A percentile compares a stretch with the other conserved stretches of the same genome.
Conservation (phyloP, 148 eudicot species). For the Chenopodium berlandieri region DNA sequence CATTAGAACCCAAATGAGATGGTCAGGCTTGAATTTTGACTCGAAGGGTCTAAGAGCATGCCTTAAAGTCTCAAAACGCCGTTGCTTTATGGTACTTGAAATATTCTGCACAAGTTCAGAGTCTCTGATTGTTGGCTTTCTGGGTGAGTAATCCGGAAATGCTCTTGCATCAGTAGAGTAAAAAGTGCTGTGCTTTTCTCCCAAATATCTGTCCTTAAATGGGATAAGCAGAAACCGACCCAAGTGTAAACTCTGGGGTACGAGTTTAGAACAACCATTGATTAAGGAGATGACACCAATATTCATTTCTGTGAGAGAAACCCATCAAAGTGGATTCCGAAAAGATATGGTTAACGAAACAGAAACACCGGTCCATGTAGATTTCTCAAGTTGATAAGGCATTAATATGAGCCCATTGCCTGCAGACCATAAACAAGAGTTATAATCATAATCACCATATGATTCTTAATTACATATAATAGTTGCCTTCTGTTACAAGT, state of each 20-base stretch:
- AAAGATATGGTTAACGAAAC: constrained; percentile 9
- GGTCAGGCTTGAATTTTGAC: constrained; percentile 53
- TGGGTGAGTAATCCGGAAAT: constrained; percentile 78
- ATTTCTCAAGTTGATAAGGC: constrained; percentile 22
- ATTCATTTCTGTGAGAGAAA: constrained; percentile 48
- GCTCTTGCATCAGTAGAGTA: constrained; percentile 48
- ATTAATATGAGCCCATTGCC: constrained; percentile 34
- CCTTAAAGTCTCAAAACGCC: constrained; percentile 51
- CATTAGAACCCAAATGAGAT: constrained; percentile 83
- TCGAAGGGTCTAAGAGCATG: constrained; percentile 64
- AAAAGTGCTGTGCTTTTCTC: constrained; percentile 32
- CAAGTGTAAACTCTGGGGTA: constrained; percentile 20
- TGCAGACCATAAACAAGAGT: constrained; percentile 18
- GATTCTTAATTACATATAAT: background rate
- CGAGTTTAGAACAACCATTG: constrained; percentile 27
- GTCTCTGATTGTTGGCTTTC: constrained; percentile 58
- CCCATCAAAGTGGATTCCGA: constrained; percentile 39
- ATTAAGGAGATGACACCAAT: constrained; percentile 33
- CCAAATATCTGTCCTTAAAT: constrained; percentile 15
- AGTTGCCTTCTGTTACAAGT: background rate
- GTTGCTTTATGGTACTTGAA: constrained; percentile 64
- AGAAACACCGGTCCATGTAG: constrained; percentile 32
- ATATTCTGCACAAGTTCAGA: constrained; percentile 66
- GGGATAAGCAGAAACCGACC: constrained; percentile 16
- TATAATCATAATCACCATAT: background rate